Conservation (phyloP, 345 rosid species). For the Lagerstroemia speciosa region DNA sequence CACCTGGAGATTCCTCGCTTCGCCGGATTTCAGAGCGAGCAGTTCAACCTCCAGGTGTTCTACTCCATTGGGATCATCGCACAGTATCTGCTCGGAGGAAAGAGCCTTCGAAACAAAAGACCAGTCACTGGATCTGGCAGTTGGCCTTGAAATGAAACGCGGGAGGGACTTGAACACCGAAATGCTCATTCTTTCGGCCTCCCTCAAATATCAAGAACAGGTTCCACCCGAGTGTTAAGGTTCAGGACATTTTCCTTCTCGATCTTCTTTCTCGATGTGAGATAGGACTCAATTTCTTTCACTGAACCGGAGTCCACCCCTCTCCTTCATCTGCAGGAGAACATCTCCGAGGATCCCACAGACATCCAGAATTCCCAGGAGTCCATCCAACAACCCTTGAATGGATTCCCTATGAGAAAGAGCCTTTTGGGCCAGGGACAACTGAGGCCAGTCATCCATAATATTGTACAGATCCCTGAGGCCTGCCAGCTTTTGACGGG, state of each 20-base stretch:
- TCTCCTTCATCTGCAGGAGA: conserved; percentile 2
- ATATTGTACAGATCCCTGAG: conserved; percentile 11
- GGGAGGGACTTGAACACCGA: conserved; percentile 22
- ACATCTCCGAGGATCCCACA: conserved; percentile 2
- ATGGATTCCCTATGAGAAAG: background rate
- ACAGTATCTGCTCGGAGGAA: background rate
- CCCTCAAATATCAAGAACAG: conserved; percentile 14
- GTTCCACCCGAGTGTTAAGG: conserved; percentile 15
- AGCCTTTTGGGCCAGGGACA: conserved; percentile 9
- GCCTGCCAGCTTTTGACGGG: conserved; percentile 9
- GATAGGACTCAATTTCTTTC: no score
- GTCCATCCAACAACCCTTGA: conserved; percentile 14
- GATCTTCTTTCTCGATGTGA: no score
- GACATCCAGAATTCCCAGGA: conserved; percentile 14
- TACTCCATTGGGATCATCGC: background rate
- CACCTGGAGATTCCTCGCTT: background rate
- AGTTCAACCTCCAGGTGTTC: background rate
- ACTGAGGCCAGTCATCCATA: conserved; percentile 14
- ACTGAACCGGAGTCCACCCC: no score
- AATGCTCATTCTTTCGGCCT: conserved; percentile 21
- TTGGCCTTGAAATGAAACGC: conserved; percentile 8
- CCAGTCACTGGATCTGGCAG: conserved; percentile 14
- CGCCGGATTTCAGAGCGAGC: background rate
- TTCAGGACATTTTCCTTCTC: no score
- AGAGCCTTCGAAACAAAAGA: conserved; percentile 6